Base-by-base conservation (phyloP, 176 grass and related monocot species). In the Aegilops tauschii region DNA sequence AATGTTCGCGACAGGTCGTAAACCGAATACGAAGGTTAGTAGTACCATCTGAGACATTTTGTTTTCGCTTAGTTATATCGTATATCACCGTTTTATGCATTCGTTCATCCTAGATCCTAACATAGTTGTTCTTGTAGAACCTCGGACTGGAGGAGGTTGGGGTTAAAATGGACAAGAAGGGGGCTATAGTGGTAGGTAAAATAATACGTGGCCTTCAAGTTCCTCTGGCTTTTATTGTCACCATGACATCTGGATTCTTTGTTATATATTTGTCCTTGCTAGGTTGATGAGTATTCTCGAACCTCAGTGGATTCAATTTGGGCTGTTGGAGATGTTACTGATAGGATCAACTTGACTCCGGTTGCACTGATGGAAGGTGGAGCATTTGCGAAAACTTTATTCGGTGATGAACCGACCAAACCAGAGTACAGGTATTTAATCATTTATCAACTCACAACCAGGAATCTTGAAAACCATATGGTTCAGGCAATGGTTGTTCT, bases 321-420 rank as follows among this genome's bases (percentile, higher is more conserved):
- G 93, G 93, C 93, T 32, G 91, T 95, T 67, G 93, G 93, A 79
- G 93, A 95, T 85, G 93, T 89, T 65, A 95, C 93, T 82, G 80
- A 93, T 87, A 92, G 93, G 78, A 40, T 95, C 63, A 95, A 95
- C 76, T 82, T 95, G 72, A 95, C 93, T 21, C 91, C 93, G 66
- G 93, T 95, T 85, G 93, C 93, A 66, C 83, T 95, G 45, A 95
- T 95, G 93, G 93, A 95, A 93, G 93, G 93, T 76, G 83, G 86
- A 45, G 90, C 91, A 76, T 93, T 93, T 91, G 91, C 91, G 3
- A 91, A 91, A 91, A 89, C 91, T 65, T 31, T 87, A 17, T 95
- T 95, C 79, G 88, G 84, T 12, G 87, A 83, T 78, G 80, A 95
- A 91, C 86, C 76, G 47, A 93, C 88, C 76, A 95, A 93, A 90